phyloP scores from a whole-genome alignment of 129 eudicot species.

The Scalesia atractyloides region DNA sequence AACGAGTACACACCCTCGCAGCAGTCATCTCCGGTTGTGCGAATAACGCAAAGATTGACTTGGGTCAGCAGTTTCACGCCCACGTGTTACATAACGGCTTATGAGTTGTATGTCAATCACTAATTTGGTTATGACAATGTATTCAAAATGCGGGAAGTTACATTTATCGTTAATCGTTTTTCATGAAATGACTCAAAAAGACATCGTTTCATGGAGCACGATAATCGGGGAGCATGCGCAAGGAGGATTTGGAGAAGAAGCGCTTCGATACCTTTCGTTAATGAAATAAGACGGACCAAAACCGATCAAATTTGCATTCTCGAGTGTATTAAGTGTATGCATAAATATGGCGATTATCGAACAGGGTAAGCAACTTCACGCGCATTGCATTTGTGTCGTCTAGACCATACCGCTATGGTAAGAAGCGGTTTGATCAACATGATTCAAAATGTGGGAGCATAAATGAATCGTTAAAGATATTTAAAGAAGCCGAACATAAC shows the following conservation, averaged over 20 bases:
- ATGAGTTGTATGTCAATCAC: conserved; percentile 60
- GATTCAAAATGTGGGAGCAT: conserved; percentile 90
- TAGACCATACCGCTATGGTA: conserved; percentile 62
- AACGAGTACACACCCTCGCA: conserved; percentile 81
- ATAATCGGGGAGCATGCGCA: conserved; percentile 78
- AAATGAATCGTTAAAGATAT: conserved; percentile 57
- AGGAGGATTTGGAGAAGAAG: conserved; percentile 70
- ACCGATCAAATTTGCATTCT: conserved; percentile 80
- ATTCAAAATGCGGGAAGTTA: conserved; percentile 64
- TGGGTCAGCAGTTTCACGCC: conserved; percentile 77
- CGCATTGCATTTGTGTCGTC: conserved; percentile 54
- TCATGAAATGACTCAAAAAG: conserved; percentile 54
- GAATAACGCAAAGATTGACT: conserved; percentile 37
- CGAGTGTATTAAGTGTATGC: conserved; percentile 75
- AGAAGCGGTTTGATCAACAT: conserved; percentile 78
- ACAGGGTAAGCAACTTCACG: conserved; percentile 87
- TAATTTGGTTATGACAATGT: conserved; percentile 82
- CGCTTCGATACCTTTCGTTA: conserved; percentile 59
- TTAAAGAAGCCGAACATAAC: conserved; percentile 39
- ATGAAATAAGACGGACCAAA: conserved; percentile 83
- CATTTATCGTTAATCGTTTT: conserved; percentile 51
- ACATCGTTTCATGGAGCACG: conserved; percentile 87
- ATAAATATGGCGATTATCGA: conserved; percentile 81
- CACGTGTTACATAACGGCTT: conserved; percentile 48
- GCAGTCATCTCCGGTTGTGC: conserved; percentile 76